Base-by-base conservation (phyloP, 768 basidiomycete genomes). In the Amanita polypyramis region DNA sequence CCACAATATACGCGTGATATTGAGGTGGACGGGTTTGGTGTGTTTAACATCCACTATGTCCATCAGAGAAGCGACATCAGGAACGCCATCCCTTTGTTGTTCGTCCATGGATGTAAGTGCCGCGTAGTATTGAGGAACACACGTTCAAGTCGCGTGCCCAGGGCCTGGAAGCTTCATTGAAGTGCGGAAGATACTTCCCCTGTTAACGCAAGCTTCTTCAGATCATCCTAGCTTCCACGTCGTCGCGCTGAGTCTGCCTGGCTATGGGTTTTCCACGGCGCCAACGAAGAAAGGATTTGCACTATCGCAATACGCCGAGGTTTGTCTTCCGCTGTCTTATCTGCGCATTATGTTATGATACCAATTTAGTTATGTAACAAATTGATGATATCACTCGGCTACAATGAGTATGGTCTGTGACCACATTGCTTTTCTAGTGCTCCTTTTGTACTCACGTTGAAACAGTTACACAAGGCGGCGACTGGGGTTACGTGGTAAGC, bases 131-230 rank as follows among this genome's bases (percentile, higher is more conserved):
- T 23, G 21, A 15, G 23, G 5, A 12, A 23, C 39, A 34, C 34
- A 33, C 23, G 37, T 14, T 45, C n/a, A 27, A 23, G 15, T 19
- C 14, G 19, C 23, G 14, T 45, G n/a, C 49, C n/a, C 42, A 80
- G 80, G 78, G 79, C 80, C 79, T 0, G 79, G 80, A 23, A 65
- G 70, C 54, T 76, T 80, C 55, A 52, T 73, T 4, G 81, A 84
- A 62, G 74, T 72, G 7, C 59, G 65, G 45, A 82, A 81, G 62
- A 59, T 83, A 3, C 62, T 83, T 0, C 75, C 80, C 0, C 55
- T 80, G 14, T 63, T 85, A 46, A 65, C 70, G 0, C 55, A 66
- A 12, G 63, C 62, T 0, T 67, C 71, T 3, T 47, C 63, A 1
- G 67, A 70, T 0, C 64, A 73, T 33, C 78, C 77, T 1, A 70